phyloP scores from a whole-genome alignment of 148 eudicot species.

The Vaccinium vitisidaea region DNA sequence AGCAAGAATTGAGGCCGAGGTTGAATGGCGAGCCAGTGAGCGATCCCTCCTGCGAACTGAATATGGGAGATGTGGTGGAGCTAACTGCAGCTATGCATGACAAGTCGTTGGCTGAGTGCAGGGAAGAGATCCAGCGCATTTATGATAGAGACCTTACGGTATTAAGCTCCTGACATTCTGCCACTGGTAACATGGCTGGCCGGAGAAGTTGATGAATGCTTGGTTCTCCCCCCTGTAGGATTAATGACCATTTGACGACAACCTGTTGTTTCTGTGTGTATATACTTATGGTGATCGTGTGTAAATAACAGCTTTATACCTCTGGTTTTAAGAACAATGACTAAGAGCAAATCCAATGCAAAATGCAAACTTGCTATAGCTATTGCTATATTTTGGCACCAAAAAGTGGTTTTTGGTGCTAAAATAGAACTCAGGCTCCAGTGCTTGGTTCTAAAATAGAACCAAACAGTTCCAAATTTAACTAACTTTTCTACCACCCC shows the following conservation, averaged over 20 bases:
- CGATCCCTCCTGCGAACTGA: slow-evolving; percentile 67
- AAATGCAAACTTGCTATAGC: too few relatives aligned
- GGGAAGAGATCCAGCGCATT: slow-evolving; percentile 95
- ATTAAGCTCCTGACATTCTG: slow-evolving; percentile 21
- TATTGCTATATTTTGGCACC: too few relatives aligned
- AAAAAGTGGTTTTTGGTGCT: too few relatives aligned
- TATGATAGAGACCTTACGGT: slow-evolving; percentile 54
- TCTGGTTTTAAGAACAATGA: slow-evolving; percentile 5
- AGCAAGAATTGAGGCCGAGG: slow-evolving; percentile 76
- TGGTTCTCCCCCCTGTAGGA: not conserved
- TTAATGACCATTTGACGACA: not conserved
- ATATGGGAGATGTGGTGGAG: slow-evolving; percentile 93
- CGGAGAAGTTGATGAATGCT: slow-evolving; percentile 31
- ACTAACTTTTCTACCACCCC: too few relatives aligned
- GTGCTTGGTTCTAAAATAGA: too few relatives aligned
- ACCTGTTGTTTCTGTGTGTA: slow-evolving; percentile 7
- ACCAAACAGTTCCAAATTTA: too few relatives aligned
- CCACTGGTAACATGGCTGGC: slow-evolving; percentile 36
- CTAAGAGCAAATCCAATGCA: too few relatives aligned
- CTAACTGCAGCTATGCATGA: slow-evolving; percentile 76
- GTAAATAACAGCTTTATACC: not conserved
- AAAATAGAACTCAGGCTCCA: too few relatives aligned
- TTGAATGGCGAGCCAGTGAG: slow-evolving; percentile 68
- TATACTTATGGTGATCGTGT: not conserved
- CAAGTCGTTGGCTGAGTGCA: slow-evolving; percentile 68